These are phyloP conservation scores for Ophiosphaerella korrae DNA, from an alignment of 2,329 filamentous ascomycete genomes.

Conservation along the genomic window DNA sequence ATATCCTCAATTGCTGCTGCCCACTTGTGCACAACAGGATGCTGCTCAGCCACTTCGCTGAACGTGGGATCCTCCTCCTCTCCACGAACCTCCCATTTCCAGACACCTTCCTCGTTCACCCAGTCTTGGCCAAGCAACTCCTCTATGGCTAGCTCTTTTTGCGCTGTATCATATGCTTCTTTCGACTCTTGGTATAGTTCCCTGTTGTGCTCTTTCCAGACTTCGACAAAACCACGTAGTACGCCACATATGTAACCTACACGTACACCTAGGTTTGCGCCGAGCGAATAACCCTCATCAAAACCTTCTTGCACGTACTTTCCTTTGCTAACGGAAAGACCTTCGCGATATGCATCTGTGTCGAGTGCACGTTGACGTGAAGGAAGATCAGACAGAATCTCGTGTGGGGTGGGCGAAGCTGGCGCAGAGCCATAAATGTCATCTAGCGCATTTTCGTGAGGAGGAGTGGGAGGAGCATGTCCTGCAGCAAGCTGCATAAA, in stretches of 20 bases:
- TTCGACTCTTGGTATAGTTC: constrained; percentile 34
- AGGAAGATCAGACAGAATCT: constrained; percentile 71
- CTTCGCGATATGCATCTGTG: constrained; percentile 90
- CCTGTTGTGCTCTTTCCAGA: constrained; percentile 45
- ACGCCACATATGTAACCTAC: constrained; percentile 78
- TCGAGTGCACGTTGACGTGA: constrained; percentile 76
- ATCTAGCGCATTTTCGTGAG: constrained; percentile 46
- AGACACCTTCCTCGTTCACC: constrained; percentile 72
- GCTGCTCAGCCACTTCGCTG: constrained; percentile 62
- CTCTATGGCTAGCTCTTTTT: constrained; percentile 64
- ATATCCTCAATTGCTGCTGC: constrained; percentile 50
- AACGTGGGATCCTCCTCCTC: constrained; percentile 44
- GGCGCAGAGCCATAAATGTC: constrained; percentile 56
- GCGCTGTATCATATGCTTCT: constrained; percentile 52
- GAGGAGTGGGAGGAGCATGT: constrained; percentile 40
- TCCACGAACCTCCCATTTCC: constrained; percentile 64
- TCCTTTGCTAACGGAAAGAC: constrained; percentile 76
- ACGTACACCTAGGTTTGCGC: constrained; percentile 76
- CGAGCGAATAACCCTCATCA: constrained; percentile 86
- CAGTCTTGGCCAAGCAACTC: constrained; percentile 69
- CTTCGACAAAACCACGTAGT: constrained; percentile 70
- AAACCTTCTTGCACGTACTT: constrained; percentile 83
- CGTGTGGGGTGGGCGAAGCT: constrained; percentile 42
- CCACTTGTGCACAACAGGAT: constrained; percentile 72
- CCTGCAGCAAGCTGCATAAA: constrained; percentile 35